Conservation (phyloP, 2,329 filamentous ascomycete species). For the Colletotrichum navitas region DNA sequence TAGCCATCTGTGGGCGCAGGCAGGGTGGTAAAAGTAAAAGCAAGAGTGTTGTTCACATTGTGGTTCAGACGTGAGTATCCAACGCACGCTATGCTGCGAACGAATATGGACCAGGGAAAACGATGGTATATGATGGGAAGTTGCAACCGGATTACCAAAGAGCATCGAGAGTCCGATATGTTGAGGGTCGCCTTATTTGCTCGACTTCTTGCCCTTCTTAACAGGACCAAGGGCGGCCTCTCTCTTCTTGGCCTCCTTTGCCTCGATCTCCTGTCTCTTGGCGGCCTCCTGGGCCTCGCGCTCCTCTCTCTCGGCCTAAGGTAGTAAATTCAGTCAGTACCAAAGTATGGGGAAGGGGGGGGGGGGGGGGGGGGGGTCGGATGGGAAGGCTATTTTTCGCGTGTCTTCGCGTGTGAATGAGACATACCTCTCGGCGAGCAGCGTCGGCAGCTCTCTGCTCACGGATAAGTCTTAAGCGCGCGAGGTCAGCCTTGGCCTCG, state of each 20-base stretch:
- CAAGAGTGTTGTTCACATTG: conserved; percentile 15
- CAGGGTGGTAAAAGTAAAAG: conserved; percentile 2
- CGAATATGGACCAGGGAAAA: conserved; percentile 15
- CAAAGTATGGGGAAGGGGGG: not conserved
- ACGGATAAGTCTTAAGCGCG: conserved; percentile 82
- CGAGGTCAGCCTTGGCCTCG: conserved; percentile 90
- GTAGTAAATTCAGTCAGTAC: not conserved
- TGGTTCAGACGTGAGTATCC: conserved; percentile 9
- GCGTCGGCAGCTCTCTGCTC: conserved; percentile 90
- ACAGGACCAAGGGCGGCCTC: conserved; percentile 62
- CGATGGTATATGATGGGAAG: conserved; percentile 25
- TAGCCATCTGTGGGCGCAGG: not conserved
- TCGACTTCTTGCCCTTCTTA: conserved; percentile 61
- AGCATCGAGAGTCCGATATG: not conserved
- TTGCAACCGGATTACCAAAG: conserved; percentile 1
- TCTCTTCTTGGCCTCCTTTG: conserved; percentile 68
- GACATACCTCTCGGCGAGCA: conserved; percentile 79
- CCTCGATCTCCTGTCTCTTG: conserved; percentile 65
- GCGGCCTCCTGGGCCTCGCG: conserved; percentile 64
- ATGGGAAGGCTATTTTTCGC: not conserved
- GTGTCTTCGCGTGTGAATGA: too few species aligned
- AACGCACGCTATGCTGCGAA: conserved; percentile 20
- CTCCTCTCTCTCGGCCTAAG: conserved; percentile 70
- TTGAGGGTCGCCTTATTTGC: conserved; percentile 25
- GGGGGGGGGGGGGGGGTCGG: too few species aligned